Evolutionary conservation across 106 monocot species (phyloP).

Genomic region (Allium cepa): DNA sequence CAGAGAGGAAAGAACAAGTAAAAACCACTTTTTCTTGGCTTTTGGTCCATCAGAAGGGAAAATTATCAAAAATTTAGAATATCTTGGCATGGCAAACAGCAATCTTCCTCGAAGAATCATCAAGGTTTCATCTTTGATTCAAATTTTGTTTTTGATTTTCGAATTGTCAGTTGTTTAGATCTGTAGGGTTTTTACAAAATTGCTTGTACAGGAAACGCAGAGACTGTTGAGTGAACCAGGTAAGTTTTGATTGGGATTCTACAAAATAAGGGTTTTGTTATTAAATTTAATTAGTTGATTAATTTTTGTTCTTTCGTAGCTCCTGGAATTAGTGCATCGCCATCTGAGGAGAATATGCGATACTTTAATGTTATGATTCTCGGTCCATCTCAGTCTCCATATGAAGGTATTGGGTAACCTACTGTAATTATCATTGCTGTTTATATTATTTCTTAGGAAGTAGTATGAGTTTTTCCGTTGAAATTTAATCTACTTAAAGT

Average conservation of each 20-base stretch:
- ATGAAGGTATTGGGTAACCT: slow-evolving; percentile 50
- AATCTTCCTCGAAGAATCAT: slow-evolving; percentile 95
- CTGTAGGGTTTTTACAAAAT: slow-evolving; percentile 1
- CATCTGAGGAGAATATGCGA: slow-evolving; percentile 96
- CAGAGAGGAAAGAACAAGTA: too few species aligned
- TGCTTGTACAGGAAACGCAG: slow-evolving; percentile 76
- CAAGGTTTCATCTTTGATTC: slow-evolving; percentile 43
- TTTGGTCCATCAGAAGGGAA: background rate
- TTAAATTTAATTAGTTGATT: background rate
- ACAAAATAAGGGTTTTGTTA: background rate
- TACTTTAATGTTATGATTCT: slow-evolving; percentile 98
- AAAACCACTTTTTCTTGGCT: too few species aligned
- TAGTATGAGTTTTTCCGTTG: too few species aligned
- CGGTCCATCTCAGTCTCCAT: slow-evolving; percentile 88
- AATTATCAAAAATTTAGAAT: background rate
- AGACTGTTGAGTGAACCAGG: slow-evolving; percentile 96
- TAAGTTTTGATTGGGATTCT: slow-evolving; percentile 10
- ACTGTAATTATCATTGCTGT: too few species aligned
- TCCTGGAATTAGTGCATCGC: slow-evolving; percentile 94
- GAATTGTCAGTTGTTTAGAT: background rate
- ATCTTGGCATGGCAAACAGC: slow-evolving; percentile 58
- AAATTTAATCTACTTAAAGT: too few species aligned
- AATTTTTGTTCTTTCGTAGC: slow-evolving; percentile 29
- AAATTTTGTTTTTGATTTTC: slow-evolving; percentile 1
- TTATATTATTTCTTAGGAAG: too few species aligned